Conservation (phyloP, 2,329 filamentous ascomycete genomes). For the Neoarthrinium moseri region DNA sequence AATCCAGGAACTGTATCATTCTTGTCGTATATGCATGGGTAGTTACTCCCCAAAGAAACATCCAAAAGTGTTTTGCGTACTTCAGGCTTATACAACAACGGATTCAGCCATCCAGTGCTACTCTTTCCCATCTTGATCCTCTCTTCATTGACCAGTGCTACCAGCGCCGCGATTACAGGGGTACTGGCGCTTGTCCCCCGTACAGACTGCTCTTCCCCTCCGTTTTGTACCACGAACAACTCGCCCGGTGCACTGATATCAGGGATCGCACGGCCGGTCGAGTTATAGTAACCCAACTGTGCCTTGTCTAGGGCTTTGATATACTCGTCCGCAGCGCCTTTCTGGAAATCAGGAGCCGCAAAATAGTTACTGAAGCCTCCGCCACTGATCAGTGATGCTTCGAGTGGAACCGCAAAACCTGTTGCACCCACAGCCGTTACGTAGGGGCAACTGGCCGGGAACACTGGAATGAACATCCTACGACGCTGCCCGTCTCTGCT, state of each 20-base stretch:
- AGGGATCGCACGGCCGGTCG: slow-evolving; percentile 46
- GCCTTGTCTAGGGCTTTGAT: slow-evolving; percentile 35
- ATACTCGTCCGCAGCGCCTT: slow-evolving; percentile 39
- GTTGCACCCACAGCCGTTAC: slow-evolving; percentile 26
- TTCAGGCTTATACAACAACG: slow-evolving; percentile 39
- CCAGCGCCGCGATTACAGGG: slow-evolving; percentile 52
- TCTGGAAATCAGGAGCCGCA: slow-evolving; percentile 43
- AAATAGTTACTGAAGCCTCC: slow-evolving; percentile 54
- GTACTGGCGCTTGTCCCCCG: slow-evolving; percentile 43
- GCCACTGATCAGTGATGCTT: slow-evolving; percentile 22
- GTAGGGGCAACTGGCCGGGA: slow-evolving; percentile 46
- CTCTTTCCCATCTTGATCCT: slow-evolving; percentile 45
- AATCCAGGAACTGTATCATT: slow-evolving; percentile 38
- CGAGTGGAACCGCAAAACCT: slow-evolving; percentile 19
- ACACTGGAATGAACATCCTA: slow-evolving; percentile 45
- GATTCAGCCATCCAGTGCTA: slow-evolving; percentile 54
- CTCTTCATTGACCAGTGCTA: slow-evolving; percentile 54
- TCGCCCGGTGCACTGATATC: slow-evolving; percentile 49
- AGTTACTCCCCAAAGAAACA: slow-evolving; percentile 37
- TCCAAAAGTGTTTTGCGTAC: slow-evolving; percentile 39
- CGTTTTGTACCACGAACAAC: slow-evolving; percentile 36
- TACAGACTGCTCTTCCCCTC: slow-evolving; percentile 27
- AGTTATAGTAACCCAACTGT: slow-evolving; percentile 18
- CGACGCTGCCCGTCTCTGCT: slow-evolving; percentile 52
- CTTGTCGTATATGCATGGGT: slow-evolving; percentile 35